Percentiles rank a stretch among this genome's conserved stretches.
These are phyloP conservation scores for Glycine tomentella DNA, from an alignment of 306 rosid genomes.

Conservation along the genomic window DNA sequence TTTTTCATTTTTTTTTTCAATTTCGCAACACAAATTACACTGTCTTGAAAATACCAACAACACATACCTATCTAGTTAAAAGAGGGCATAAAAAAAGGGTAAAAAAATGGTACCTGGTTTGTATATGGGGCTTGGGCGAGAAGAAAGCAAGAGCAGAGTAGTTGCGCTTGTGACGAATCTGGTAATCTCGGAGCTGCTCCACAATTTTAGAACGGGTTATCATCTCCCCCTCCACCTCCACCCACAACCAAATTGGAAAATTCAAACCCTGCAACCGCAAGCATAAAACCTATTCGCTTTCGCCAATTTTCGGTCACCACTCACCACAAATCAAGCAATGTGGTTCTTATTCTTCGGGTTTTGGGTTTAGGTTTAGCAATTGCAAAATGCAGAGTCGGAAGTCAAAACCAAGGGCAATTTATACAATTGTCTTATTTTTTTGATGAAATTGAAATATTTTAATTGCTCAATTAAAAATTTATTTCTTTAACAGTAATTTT, in stretches of 20 bases:
- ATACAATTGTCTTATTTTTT: too few species aligned
- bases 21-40: not conserved
- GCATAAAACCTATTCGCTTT: not conserved
- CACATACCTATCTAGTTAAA: not conserved
- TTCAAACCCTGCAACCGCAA: not conserved
- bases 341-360: not conserved
- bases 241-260: not conserved
- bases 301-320: not conserved
- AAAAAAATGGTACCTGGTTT: conserved; percentile 52
- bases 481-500: not conserved
- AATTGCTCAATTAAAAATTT: not conserved
- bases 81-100: not conserved
- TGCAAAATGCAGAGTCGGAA: too few species aligned
- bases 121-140: conserved; percentile 65
- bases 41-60: not conserved
- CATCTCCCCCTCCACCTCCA: conserved; percentile 44
- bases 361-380: not conserved
- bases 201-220: conserved; percentile 68
- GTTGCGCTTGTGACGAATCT: conserved; percentile 69
- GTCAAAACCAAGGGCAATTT: too few species aligned
- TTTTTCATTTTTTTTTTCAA: not conserved
- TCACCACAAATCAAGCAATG: not conserved
- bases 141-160: conserved; percentile 61
- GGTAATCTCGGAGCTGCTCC: conserved; percentile 78
- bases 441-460: not conserved